Evolutionary conservation across 139 green algal genomes (phyloP).

Genomic region (Chlorokybus atmophyticus): DNA sequence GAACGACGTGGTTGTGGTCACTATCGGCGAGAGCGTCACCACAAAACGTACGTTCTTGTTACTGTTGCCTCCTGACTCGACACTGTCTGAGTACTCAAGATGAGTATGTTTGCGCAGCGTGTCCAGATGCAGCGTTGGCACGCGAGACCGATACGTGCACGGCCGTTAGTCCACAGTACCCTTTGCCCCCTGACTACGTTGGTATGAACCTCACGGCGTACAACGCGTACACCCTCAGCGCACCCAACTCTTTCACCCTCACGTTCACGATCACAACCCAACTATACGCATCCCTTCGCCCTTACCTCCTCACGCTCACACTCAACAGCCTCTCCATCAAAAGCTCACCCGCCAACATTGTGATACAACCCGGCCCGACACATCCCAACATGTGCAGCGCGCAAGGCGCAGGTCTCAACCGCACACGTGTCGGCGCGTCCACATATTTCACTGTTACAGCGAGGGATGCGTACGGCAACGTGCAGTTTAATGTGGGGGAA

Average conservation of each 20-base stretch:
- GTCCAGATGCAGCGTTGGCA: no score
- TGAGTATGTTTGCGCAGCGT: no score
- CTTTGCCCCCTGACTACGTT: background rate
- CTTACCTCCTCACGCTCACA: background rate
- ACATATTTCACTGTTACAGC: background rate
- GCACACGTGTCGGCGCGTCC: background rate
- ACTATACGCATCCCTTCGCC: background rate
- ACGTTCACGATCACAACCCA: background rate
- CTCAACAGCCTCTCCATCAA: background rate
- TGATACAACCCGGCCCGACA: background rate
- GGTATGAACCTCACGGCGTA: background rate
- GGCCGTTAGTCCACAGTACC: no score
- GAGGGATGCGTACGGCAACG: background rate
- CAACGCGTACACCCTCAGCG: background rate
- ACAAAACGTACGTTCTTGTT: no score
- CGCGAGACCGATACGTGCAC: no score
- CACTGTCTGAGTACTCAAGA: no score
- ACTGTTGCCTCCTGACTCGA: no score
- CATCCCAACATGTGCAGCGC: background rate
- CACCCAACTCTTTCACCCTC: background rate
- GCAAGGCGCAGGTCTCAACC: background rate
- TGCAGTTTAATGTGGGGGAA: background rate
- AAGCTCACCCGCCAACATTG: background rate
- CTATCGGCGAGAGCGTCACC: no score
- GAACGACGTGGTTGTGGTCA: no score